Percentiles rank a stretch among this genome's conserved stretches.
These are phyloP conservation scores for Fusarium kyushuense DNA, from an alignment of 2,329 filamentous ascomycete genomes.

Conservation along the genomic window DNA sequence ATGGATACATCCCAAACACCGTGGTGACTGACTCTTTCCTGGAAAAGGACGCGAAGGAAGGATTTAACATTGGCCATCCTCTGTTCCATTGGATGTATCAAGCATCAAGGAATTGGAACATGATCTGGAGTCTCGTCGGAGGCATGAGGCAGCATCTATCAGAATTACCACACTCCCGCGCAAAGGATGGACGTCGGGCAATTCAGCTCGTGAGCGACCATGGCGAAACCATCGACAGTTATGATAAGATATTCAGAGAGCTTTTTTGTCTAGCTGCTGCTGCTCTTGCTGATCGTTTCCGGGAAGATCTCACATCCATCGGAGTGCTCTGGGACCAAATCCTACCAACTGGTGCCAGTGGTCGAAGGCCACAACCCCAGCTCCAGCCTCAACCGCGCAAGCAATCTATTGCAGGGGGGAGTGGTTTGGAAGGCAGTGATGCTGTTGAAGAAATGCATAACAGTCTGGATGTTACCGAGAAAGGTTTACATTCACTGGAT, in stretches of 20 bases:
- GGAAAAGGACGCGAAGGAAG: conserved; percentile 73
- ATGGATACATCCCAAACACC: conserved; percentile 76
- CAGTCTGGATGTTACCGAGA: conserved; percentile 57
- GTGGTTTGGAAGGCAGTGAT: conserved; percentile 21
- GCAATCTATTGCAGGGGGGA: conserved; percentile 21
- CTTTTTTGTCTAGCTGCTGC: conserved; percentile 84
- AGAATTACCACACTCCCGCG: conserved; percentile 54
- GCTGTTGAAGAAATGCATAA: conserved; percentile 36
- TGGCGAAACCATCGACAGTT: conserved; percentile 72
- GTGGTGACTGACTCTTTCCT: conserved; percentile 85
- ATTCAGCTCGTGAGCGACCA: conserved; percentile 65
- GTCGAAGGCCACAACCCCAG: conserved; percentile 32
- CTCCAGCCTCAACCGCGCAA: conserved; percentile 30
- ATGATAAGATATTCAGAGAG: conserved; percentile 82
- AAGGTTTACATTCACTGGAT: conserved; percentile 50
- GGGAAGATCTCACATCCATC: conserved; percentile 70
- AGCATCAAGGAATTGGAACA: conserved; percentile 81
- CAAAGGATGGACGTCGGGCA: conserved; percentile 41
- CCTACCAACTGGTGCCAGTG: conserved; percentile 69
- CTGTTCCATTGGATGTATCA: conserved; percentile 91
- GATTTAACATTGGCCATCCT: conserved; percentile 80
- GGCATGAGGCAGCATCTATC: conserved; percentile 80
- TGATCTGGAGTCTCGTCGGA: conserved; percentile 74
- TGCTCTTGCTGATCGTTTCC: conserved; percentile 76
- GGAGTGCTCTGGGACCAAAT: conserved; percentile 83